Base-by-base conservation (phyloP, 208 protist species). In the Trypanosoma mega region DNA sequence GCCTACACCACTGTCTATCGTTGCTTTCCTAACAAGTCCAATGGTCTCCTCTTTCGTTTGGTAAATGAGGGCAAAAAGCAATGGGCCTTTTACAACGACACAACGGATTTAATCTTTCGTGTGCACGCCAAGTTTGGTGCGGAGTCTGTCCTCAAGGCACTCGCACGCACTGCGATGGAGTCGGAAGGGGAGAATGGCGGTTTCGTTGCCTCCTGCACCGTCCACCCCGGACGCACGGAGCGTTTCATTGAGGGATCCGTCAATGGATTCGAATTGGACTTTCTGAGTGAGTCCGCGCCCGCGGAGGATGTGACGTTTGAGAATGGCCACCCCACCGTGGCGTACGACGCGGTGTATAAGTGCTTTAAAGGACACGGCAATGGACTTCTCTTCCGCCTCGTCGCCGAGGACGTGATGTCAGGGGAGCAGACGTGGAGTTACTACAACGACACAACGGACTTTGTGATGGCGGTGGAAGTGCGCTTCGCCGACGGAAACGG, bases 11-110 rank as follows among this genome's bases (percentile, higher is more conserved):
- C 85, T 45, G 63, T 87, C 39, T 87, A 85, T 71, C 83, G 82
- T 61, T 93, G 86, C 74, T 90, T 93, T 64, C 76, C 81, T 56
- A 75, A 77, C 72, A 78, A 79, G 46, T 73, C 71, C 48, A 90
- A 90, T 68, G 87, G 83, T 3, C 78, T 93, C 21, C 68, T 93
- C 50, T 93, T 90, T 62, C 87, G 87, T 65, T 76, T 93, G 9
- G 82, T 90, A n/a, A 80, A 90, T 31, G 63, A 57, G 9, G 29
- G 37, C 21, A 65, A 66, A 16, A 68, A 71, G 29, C 75, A 63
- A 49, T 93, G 87, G 87, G 75, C 73, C 53, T 93, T 89, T 72
- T 85, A 93, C 73, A 93, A 93, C 68, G 83, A 93, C 67, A 89
- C 87, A 1, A 51, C 61, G 24, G 70, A 86, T 5, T 72, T 70